Evolutionary conservation across 1,139 yeast genomes (phyloP).

Genomic region (Sugiyamaella paludigena): DNA sequence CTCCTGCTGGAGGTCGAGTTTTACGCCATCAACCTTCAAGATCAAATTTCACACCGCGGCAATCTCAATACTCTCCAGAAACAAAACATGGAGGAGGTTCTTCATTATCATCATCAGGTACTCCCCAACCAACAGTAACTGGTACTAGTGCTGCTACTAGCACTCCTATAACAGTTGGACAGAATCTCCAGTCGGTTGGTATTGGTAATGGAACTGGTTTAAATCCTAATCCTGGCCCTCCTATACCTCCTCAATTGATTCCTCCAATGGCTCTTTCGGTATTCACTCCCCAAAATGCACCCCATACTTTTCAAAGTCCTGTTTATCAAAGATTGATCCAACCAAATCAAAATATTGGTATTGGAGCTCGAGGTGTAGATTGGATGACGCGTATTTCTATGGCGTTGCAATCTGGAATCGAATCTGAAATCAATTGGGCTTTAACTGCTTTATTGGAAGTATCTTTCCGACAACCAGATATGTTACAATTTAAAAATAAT

Average conservation of each 20-base stretch:
- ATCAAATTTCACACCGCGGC: neutral
- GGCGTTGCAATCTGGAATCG: conserved; percentile 61
- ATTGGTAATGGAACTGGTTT: neutral
- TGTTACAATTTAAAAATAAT: conserved; percentile 49
- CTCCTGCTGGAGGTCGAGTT: conserved; percentile 8
- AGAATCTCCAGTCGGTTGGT: neutral
- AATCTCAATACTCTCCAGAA: no score
- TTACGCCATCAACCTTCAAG: conserved; percentile 6
- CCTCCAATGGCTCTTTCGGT: conserved; percentile 35
- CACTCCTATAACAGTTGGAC: conserved; percentile 5
- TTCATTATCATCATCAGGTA: no score
- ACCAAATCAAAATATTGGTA: conserved; percentile 23
- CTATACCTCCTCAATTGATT: conserved; percentile 15
- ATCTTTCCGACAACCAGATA: conserved; percentile 51
- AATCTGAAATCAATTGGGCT: conserved; percentile 65
- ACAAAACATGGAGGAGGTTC: no score
- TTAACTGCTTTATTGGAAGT: conserved; percentile 56
- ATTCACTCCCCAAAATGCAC: conserved; percentile 37
- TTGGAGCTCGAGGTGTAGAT: conserved; percentile 35
- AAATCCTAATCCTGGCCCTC: conserved; percentile 1
- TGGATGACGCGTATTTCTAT: conserved; percentile 55
- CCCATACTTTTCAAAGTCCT: conserved; percentile 34
- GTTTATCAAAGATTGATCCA: conserved; percentile 23
- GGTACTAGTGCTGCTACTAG: conserved; percentile 1
- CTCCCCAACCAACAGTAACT: no score